Base-by-base conservation (phyloP, 2,329 filamentous ascomycete species). In the Aspergillus sp. region DNA sequence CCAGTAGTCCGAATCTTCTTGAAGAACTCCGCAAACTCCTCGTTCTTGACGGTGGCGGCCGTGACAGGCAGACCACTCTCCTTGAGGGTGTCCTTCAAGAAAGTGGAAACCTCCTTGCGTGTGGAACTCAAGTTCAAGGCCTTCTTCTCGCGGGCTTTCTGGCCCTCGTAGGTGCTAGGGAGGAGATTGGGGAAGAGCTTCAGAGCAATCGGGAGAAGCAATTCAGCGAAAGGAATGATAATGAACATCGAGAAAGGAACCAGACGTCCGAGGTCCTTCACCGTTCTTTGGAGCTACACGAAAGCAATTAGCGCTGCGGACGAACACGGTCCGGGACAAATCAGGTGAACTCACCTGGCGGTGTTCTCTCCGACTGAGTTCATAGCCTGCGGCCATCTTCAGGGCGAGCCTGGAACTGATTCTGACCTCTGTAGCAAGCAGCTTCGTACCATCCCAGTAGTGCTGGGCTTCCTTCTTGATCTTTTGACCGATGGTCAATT, bases 391-490 rank as follows among this genome's bases (percentile, higher is more conserved):
- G 13, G 92, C 91, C 94, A 99, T 99, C 79, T 97, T 97, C 71
- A 97, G 74, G 5, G 92, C 94, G 60, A 99, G 78, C 58, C 88
- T 88, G 56, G 88, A 90, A 72, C 93, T 97, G 71, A 99, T 99
- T 74, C 80, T 90, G 69, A 97, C 86, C 76, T 99, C 94, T 1
- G 91, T 89, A 19, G 88, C 92, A 61, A 99, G 79, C 65, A 99
- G 80, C 76, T 99, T 99, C 23, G 91, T 97, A 55, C 94, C 94
- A 74, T 99, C 94, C 93, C 94, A 97, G 77, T 99, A 99, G 73
- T 99, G 94, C 57, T 87, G 85, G 13, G 81, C 81, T 74, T 99
- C 94, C 72, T 95, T 92, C 81, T 96, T 99, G 67, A 99, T 86
- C 77, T 92, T 96, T 71, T 97, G 89, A 73, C 85, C 88, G 1